phyloP scores from a whole-genome alignment of 2,329 filamentous ascomycete genomes.

The Penicillium verrucosum region DNA sequence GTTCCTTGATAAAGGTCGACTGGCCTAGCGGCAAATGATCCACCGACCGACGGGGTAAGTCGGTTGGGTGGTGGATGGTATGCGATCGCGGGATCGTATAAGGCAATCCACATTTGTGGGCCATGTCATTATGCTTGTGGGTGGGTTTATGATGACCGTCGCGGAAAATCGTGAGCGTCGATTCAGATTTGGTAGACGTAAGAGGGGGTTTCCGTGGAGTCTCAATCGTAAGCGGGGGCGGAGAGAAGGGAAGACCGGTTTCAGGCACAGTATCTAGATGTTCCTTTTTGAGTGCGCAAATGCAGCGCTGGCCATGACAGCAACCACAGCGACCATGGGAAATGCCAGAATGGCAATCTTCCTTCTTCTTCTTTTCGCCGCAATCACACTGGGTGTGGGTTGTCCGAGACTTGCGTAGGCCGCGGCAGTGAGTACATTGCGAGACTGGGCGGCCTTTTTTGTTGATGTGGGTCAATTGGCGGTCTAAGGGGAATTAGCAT shows the following conservation, averaged over 20 bases:
- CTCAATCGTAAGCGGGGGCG: slow-evolving; percentile 42
- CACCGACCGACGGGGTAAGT: slow-evolving; percentile 50
- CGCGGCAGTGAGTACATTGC: slow-evolving; percentile 95
- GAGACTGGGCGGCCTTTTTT: slow-evolving; percentile 97
- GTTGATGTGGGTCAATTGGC: slow-evolving; percentile 88
- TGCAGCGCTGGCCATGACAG: slow-evolving; percentile 58
- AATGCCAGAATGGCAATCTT: slow-evolving; percentile 37
- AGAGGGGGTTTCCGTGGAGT: slow-evolving; percentile 53
- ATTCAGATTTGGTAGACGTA: slow-evolving; percentile 57
- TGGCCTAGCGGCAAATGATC: slow-evolving; percentile 50
- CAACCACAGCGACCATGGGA: slow-evolving; percentile 48
- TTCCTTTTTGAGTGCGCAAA: slow-evolving; percentile 61
- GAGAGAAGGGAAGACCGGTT: slow-evolving; percentile 42
- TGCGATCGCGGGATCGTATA: slow-evolving; percentile 60
- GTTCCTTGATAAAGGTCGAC: slow-evolving; percentile 31
- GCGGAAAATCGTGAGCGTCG: slow-evolving; percentile 58
- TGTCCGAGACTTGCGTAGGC: slow-evolving; percentile 90
- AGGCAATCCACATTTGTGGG: slow-evolving; percentile 60
- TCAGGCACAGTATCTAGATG: slow-evolving; percentile 49
- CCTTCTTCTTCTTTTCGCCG: slow-evolving; percentile 78
- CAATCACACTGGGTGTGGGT: slow-evolving; percentile 97
- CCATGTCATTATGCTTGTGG: slow-evolving; percentile 62
- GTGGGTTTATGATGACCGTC: slow-evolving; percentile 65
- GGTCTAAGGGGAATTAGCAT: slow-evolving; percentile 57
- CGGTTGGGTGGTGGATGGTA: slow-evolving; percentile 47